Percentiles rank a stretch among this genome's conserved stretches.
Conservation (phyloP, 768 basidiomycete genomes). For the Lactarius deliciosus region DNA sequence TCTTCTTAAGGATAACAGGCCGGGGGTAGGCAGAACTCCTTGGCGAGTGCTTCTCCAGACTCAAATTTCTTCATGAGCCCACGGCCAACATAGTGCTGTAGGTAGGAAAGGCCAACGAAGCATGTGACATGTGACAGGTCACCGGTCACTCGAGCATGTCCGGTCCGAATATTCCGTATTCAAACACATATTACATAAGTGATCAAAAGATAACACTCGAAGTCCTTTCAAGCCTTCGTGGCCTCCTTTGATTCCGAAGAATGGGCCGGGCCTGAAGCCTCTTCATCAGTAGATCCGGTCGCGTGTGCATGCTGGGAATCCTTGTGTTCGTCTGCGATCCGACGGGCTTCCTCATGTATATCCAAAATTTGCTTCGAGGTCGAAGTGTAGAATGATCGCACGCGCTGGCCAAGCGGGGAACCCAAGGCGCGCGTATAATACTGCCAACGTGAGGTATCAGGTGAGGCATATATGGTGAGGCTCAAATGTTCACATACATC, state of each 20-base stretch:
- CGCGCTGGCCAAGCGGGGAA: constrained; percentile 77
- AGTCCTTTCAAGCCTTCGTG: neutral
- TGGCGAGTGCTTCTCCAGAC: constrained; percentile 83
- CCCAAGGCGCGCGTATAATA: constrained; percentile 76
- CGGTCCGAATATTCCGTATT: neutral
- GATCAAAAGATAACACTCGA: neutral
- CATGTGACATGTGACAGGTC: too few relatives aligned
- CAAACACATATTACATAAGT: neutral
- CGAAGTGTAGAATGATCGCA: constrained; percentile 78
- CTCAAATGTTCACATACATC: constrained; percentile 47
- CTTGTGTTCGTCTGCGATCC: constrained; percentile 70
- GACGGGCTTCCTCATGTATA: constrained; percentile 89
- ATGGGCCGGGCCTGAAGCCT: neutral
- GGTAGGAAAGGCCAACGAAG: too few relatives aligned
- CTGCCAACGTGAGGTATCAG: constrained; percentile 38
- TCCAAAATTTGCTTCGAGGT: constrained; percentile 88
- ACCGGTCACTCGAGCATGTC: too few relatives aligned
- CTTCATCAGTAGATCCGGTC: neutral
- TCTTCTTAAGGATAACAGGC: constrained; percentile 78
- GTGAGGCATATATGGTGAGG: neutral
- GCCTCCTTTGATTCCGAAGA: neutral
- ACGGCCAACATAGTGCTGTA: constrained; percentile 96
- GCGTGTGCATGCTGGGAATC: neutral
- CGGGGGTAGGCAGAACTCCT: constrained; percentile 69
- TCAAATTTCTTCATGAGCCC: constrained; percentile 96